phyloP scores from a whole-genome alignment of 2,329 filamentous ascomycete species.

The Fusarium siculi region DNA sequence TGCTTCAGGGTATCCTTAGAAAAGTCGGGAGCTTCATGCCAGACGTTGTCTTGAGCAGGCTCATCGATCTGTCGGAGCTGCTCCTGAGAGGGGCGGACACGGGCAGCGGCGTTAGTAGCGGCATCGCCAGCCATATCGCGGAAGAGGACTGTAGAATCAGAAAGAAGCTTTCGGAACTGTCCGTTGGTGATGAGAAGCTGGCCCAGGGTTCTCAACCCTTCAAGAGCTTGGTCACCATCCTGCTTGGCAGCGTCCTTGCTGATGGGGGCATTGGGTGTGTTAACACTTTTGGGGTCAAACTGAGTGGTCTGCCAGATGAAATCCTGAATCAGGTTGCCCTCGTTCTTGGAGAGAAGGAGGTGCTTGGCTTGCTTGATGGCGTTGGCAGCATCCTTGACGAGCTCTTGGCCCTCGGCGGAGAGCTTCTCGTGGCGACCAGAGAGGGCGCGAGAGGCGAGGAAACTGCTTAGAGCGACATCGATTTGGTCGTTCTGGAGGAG shows the following conservation, averaged over 20 bases:
- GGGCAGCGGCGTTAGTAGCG: conserved; percentile 79
- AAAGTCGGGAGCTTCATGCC: conserved; percentile 87
- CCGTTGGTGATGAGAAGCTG: conserved; percentile 94
- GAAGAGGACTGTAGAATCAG: conserved; percentile 80
- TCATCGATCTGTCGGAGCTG: conserved; percentile 79
- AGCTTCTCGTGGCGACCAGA: conserved; percentile 78
- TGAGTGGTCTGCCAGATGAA: conserved; percentile 95
- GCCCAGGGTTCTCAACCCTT: conserved; percentile 88
- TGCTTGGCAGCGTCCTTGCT: conserved; percentile 82
- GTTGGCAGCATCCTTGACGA: conserved; percentile 80
- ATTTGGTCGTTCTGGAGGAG: conserved; percentile 85
- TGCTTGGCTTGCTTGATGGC: conserved; percentile 87
- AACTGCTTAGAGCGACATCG: conserved; percentile 92
- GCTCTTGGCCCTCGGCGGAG: conserved; percentile 81
- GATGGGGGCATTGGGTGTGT: conserved; percentile 72
- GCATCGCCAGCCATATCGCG: conserved; percentile 94
- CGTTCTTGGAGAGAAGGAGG: conserved; percentile 90
- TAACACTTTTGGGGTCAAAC: conserved; percentile 71
- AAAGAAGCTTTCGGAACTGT: conserved; percentile 85
- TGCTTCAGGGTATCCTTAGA: conserved; percentile 75
- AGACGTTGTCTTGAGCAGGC: conserved; percentile 90
- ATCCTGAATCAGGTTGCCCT: conserved; percentile 93
- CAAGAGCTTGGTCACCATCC: conserved; percentile 83
- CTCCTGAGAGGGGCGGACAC: conserved; percentile 81
- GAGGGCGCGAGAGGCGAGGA: conserved; percentile 77